A percentile compares a stretch with the other conserved stretches of the same genome.
Evolutionary conservation across 2,329 filamentous ascomycete genomes (phyloP).

Genomic region (Periconia sp.): DNA sequence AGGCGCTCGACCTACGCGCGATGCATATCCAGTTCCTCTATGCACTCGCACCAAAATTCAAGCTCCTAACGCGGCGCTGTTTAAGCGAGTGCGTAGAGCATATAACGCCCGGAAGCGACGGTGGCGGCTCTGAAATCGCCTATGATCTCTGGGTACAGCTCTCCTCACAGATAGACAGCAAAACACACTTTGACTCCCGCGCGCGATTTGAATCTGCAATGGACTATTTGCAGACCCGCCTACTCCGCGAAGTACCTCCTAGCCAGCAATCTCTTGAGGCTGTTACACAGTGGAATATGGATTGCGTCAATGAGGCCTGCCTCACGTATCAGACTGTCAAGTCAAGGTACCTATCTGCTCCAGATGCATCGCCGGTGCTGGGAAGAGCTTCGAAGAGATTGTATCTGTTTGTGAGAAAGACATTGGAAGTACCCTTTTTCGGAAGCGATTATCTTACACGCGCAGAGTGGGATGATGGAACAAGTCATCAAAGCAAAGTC

Average conservation of each 20-base stretch:
- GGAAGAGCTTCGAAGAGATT: conserved; percentile 14
- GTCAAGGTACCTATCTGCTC: conserved; percentile 10
- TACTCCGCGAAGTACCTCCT: conserved; percentile 13
- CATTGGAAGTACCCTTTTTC: conserved; percentile 20
- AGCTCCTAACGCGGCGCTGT: conserved; percentile 13
- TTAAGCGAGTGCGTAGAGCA: conserved; percentile 10
- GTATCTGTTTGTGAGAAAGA: conserved; percentile 16
- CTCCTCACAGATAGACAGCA: conserved; percentile 13
- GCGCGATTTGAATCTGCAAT: conserved; percentile 16
- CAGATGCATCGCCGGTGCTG: conserved; percentile 17
- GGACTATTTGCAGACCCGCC: conserved; percentile 12
- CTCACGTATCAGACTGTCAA: conserved; percentile 11
- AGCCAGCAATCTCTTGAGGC: conserved; percentile 13
- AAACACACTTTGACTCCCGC: conserved; percentile 16
- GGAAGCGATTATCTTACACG: conserved; percentile 15
- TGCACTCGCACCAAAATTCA: conserved; percentile 17
- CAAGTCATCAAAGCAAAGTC: conserved; percentile 10
- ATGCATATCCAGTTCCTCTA: conserved; percentile 21
- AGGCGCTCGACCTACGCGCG: conserved; percentile 61
- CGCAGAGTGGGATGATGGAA: conserved; percentile 18
- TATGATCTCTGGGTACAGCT: conserved; percentile 20
- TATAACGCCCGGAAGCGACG: conserved; percentile 12
- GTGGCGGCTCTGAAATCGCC: conserved; percentile 12
- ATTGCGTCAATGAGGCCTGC: conserved; percentile 15
- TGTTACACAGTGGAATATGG: conserved; percentile 16